Percentiles rank a stretch among this genome's conserved stretches.
phyloP scores from a whole-genome alignment of 176 grass and related monocot genomes.

The Puccinellia tenuiflora region DNA sequence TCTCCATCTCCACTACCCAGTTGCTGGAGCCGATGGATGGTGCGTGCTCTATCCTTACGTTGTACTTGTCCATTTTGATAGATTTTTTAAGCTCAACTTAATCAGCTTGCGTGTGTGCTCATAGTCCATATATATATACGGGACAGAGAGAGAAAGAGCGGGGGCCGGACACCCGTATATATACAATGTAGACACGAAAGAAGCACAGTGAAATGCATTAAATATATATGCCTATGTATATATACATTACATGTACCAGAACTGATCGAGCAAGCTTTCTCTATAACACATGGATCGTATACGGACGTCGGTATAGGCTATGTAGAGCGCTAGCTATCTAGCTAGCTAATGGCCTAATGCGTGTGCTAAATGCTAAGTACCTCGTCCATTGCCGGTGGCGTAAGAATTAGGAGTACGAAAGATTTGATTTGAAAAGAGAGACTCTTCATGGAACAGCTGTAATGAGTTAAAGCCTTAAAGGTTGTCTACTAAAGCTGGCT shows the following conservation, averaged over 20 bases:
- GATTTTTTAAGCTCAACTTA: not conserved
- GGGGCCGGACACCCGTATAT: too few species aligned
- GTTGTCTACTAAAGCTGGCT: not conserved
- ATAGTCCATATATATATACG: not conserved
- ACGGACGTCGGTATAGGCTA: too few species aligned
- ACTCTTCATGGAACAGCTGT: not conserved
- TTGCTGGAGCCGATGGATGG: not conserved
- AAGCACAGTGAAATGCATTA: too few species aligned
- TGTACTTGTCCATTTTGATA: not conserved
- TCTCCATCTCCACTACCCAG: conserved; percentile 25
- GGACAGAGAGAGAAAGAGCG: too few species aligned
- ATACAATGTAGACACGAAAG: too few species aligned
- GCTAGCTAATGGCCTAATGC: too few species aligned
- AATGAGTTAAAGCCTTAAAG: not conserved
- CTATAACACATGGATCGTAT: too few species aligned
- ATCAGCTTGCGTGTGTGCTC: not conserved
- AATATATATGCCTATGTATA: too few species aligned
- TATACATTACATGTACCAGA: too few species aligned
- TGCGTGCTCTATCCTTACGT: not conserved
- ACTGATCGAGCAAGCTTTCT: too few species aligned
- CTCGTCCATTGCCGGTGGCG: not conserved
- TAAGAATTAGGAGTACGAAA: not conserved
- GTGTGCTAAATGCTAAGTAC: not conserved
- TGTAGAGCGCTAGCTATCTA: not conserved
- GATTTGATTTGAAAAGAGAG: not conserved